A percentile compares a stretch with the other conserved stretches of the same genome.
phyloP scores from a whole-genome alignment of 2,329 filamentous ascomycete genomes.

The Cryphonectria japonica region DNA sequence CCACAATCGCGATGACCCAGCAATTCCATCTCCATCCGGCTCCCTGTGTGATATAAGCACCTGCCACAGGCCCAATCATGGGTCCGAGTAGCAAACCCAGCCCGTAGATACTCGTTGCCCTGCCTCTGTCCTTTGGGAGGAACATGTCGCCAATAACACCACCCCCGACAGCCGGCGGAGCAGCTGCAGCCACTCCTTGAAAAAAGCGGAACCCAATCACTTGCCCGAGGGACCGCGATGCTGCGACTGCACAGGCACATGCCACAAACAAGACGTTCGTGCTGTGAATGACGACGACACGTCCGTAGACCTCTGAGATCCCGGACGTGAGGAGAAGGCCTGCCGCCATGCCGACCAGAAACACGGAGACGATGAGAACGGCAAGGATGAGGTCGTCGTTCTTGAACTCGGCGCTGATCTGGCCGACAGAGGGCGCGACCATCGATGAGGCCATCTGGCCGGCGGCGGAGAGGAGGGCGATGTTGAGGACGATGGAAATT shows the following conservation, averaged over 20 bases:
- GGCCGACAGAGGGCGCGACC: slow-evolving; percentile 30
- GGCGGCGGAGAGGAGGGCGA: slow-evolving; percentile 13
- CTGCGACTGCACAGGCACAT: background rate
- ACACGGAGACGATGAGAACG: background rate
- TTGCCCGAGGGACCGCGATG: background rate
- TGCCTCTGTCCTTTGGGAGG: background rate
- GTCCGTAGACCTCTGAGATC: background rate
- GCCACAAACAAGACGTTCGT: background rate
- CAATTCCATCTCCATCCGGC: background rate
- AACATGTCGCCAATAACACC: background rate
- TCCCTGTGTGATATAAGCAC: background rate
- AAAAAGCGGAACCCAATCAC: background rate
- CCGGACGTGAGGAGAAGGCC: background rate
- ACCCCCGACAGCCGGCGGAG: background rate
- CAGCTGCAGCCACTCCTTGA: background rate
- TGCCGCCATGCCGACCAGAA: background rate
- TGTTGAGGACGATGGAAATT: slow-evolving; percentile 14
- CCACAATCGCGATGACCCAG: background rate
- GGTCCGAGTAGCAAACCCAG: background rate
- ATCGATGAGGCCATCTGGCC: slow-evolving; percentile 32
- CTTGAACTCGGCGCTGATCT: slow-evolving; percentile 11
- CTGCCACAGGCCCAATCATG: background rate
- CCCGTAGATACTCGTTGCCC: background rate
- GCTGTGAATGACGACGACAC: background rate
- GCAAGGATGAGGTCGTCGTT: background rate